phyloP scores from a whole-genome alignment of 2,329 filamentous ascomycete genomes.

The Ophiosphaerella korrae region DNA sequence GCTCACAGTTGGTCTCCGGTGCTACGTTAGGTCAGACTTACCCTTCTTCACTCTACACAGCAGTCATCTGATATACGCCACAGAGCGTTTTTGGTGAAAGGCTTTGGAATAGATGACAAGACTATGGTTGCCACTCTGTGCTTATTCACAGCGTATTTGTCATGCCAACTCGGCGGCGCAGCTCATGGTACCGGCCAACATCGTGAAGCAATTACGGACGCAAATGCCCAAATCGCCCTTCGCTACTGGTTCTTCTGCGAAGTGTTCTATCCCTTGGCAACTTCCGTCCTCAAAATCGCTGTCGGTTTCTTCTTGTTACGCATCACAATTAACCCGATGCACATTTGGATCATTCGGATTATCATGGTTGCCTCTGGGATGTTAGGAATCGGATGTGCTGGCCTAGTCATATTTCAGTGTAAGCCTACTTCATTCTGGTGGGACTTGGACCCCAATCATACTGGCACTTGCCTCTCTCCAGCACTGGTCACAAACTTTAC shows the following conservation, averaged over 20 bases:
- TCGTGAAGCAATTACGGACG: constrained; percentile 36
- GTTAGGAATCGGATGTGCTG: constrained; percentile 55
- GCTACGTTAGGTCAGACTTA: constrained; percentile 42
- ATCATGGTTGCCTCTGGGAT: constrained; percentile 52
- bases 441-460: constrained; percentile 42
- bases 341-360: constrained; percentile 53
- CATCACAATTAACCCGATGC: constrained; percentile 51
- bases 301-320: constrained; percentile 59
- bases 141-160: constrained; percentile 43
- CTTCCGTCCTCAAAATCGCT: constrained; percentile 55
- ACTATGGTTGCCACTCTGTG: constrained; percentile 46
- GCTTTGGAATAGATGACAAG: constrained; percentile 49
- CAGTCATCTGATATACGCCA: constrained; percentile 4
- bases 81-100: constrained; percentile 41
- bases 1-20: constrained; percentile 44
- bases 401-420: constrained; percentile 59
- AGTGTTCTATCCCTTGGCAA: constrained; percentile 57
- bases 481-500: constrained; percentile 58
- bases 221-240: constrained; percentile 32
- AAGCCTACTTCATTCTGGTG: constrained; percentile 58
- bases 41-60: background rate
- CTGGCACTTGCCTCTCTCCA: constrained; percentile 49
- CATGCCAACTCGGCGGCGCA: constrained; percentile 40
- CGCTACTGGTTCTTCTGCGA: constrained; percentile 60
- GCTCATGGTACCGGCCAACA: constrained; percentile 46